Base-by-base conservation (phyloP, 2,329 filamentous ascomycete genomes). In the Fusarium sp. region DNA sequence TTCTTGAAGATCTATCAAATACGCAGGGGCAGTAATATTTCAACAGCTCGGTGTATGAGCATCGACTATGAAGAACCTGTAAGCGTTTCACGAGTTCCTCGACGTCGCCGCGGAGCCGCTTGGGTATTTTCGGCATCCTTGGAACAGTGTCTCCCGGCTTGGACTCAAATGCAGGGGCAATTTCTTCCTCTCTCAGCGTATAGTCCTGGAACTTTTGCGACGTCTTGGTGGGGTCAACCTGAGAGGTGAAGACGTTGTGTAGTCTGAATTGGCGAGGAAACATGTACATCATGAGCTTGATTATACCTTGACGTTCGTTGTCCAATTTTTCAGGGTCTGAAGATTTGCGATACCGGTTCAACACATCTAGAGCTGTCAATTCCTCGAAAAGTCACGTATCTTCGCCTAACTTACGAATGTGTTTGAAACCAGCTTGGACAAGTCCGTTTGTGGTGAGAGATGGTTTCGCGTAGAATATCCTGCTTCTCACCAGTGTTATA, bases 191-290 rank as follows among this genome's bases (percentile, higher is more conserved):
- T 20, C 95, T 90, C 13, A 94, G 78, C 0, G 92, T 94, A 77
- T 97, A 97, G 78, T 97, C 94, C 75, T 93, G 92, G 75, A 95
- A 90, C 27, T 87, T 87, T 73, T 95, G 91, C 0, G 88, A 83
- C 0, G 91, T 95, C 74, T 92, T 87, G 51, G 81, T 86, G 24
- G 77, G 78, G 77, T 96, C 87, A 18, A 91, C 85, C 6, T 83
- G 81, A 8, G 90, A 92, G 0, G 90, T 94, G 77, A 98, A 98
- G n/a, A 92, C 94, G 79, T 98, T 99, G 76, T 97, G 94, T 6
- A 99, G 83, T 16, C 89, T 88, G 76, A 97, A 98, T 75, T 98
- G 94, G 13, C 91, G 87, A 32, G 96, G 96, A 73, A 99, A 99
- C 2, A 99, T 90, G 79, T 98, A 95, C 84, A 95, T 96, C 87